These are phyloP conservation scores for Candida sonorensis DNA, from an alignment of 805 yeast species.

Conservation along the genomic window DNA sequence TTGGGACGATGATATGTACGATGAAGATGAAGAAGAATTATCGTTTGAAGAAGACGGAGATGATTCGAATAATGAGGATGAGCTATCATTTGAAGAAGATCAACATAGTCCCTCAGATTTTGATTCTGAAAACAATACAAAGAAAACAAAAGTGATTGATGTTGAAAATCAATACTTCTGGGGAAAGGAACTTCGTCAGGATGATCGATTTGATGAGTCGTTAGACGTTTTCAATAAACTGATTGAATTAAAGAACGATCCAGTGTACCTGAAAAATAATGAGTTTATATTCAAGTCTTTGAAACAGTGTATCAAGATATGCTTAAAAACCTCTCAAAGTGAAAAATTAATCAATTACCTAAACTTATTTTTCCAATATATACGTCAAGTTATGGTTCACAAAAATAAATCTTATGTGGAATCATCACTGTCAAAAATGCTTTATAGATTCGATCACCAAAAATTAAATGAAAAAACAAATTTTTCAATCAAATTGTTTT, in stretches of 20 bases:
- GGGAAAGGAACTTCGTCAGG: slow-evolving; percentile 28
- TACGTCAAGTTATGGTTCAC: no score
- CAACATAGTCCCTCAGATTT: no score
- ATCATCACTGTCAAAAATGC: slow-evolving; percentile 24
- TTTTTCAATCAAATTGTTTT: slow-evolving; percentile 14
- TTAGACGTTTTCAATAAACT: slow-evolving; percentile 18
- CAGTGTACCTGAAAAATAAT: not conserved
- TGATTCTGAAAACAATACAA: no score
- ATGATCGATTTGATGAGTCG: slow-evolving; percentile 23
- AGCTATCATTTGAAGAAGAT: slow-evolving; percentile 2
- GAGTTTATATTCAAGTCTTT: slow-evolving; percentile 27
- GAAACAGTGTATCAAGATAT: slow-evolving; percentile 28
- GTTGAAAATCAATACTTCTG: slow-evolving; percentile 24
- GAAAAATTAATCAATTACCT: slow-evolving; percentile 9
- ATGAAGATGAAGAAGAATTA: slow-evolving; percentile 28
- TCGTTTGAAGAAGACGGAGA: slow-evolving; percentile 27
- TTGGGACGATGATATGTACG: slow-evolving; percentile 32
- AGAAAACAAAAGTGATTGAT: slow-evolving; percentile 4
- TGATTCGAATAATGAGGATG: slow-evolving; percentile 6
- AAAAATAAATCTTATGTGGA: slow-evolving; percentile 21
- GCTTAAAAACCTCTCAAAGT: slow-evolving; percentile 11
- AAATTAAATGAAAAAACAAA: slow-evolving; percentile 5
- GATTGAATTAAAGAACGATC: slow-evolving; percentile 3
- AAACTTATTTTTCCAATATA: slow-evolving; percentile 16
- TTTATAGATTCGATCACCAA: slow-evolving; percentile 22